These are phyloP conservation scores for Penicillium coprophilum DNA, from an alignment of 495 filamentous ascomycete genomes.

Conservation along the genomic window DNA sequence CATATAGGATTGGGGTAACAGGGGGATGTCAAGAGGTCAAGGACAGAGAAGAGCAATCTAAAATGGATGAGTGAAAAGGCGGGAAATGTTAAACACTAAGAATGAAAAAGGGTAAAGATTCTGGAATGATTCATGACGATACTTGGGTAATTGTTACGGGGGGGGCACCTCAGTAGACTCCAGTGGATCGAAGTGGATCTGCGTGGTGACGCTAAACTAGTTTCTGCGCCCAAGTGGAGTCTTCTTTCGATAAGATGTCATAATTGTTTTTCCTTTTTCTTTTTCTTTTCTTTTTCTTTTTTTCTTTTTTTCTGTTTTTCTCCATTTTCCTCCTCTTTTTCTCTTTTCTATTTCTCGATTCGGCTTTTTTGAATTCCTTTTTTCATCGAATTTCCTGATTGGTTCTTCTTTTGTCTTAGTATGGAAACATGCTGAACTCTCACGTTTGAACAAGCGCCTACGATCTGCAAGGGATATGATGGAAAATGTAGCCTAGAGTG, in stretches of 20 bases:
- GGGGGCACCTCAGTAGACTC: background rate
- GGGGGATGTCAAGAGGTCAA: background rate
- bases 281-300: background rate
- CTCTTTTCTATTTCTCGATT: background rate
- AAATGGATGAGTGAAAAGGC: background rate
- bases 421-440: slow-evolving; percentile 9
- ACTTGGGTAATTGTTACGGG: slow-evolving; percentile 9
- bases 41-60: background rate
- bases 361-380: background rate
- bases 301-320: background rate
- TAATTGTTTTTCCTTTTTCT: background rate
- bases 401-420: background rate
- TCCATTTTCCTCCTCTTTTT: background rate
- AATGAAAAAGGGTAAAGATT: slow-evolving; percentile 10
- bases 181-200: background rate
- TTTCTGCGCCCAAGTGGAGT: slow-evolving; percentile 13
- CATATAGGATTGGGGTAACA: background rate
- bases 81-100: slow-evolving; percentile 4
- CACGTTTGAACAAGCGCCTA: slow-evolving; percentile 11
- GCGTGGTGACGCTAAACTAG: background rate
- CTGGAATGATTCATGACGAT: slow-evolving; percentile 11
- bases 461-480: slow-evolving; percentile 9
- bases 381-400: background rate
- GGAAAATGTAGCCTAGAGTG: background rate
- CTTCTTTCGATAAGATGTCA: slow-evolving; percentile 13